Conservation (phyloP, 768 basidiomycete species). For the Boletus pseudo-olivaceus region DNA sequence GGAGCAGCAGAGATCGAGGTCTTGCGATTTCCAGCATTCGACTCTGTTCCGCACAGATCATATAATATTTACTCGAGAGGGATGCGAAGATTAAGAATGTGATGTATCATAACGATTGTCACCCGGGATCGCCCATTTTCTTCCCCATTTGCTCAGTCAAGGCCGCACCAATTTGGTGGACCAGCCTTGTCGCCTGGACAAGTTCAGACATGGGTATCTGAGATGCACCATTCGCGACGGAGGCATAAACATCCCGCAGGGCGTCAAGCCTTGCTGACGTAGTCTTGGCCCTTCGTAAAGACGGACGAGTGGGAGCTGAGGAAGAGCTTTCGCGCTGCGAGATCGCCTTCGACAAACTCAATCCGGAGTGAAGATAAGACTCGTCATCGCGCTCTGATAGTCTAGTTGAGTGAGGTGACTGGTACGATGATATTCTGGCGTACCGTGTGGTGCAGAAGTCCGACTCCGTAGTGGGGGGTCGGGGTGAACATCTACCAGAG, state of each 20-base stretch:
- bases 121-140: slow-evolving; percentile 25
- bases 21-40: not conserved
- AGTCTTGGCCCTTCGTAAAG: slow-evolving; percentile 38
- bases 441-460: slow-evolving; percentile 8
- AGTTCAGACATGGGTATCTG: slow-evolving; percentile 51
- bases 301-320: slow-evolving; percentile 6
- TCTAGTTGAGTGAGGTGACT: not conserved
- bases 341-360: not conserved
- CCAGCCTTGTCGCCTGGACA: slow-evolving; percentile 41
- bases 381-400: not conserved
- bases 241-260: slow-evolving; percentile 42
- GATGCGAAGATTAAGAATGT: slow-evolving; percentile 44
- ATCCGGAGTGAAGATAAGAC: not conserved
- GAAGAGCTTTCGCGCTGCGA: slow-evolving; percentile 12
- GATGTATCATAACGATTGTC: slow-evolving; percentile 19
- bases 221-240: slow-evolving; percentile 41
- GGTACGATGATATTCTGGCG: not conserved
- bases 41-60: not conserved
- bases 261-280: slow-evolving; percentile 42
- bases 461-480: slow-evolving; percentile 8
- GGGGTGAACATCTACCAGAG: slow-evolving; percentile 6
- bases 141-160: slow-evolving; percentile 45
- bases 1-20: not conserved
- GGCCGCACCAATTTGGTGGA: slow-evolving; percentile 44
- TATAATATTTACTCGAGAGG: slow-evolving; percentile 3